Evolutionary conservation across 2,329 filamentous ascomycete genomes (phyloP), one percentile per base, ranked within the genome.

Genomic region (Didymosphaeria variabile): DNA sequence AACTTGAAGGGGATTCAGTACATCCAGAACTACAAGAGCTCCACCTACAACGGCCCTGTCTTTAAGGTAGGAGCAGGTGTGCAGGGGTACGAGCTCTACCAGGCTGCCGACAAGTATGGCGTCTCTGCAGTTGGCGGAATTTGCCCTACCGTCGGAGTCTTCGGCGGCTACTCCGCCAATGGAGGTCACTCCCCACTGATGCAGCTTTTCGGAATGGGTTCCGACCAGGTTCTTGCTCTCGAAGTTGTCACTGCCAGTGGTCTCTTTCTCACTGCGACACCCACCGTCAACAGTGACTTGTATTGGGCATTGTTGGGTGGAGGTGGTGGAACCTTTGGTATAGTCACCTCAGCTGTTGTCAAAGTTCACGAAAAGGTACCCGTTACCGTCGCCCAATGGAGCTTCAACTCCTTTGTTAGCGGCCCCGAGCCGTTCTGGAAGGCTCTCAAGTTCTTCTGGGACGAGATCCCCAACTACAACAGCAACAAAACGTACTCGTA

Each of bases 141-240:
- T 15, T 86, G 84, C 71, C 65, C 74, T 50, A 84, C 80, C 1
- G 84, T 88, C 10, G 86, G 86, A n/a, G 75, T 85, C 64, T 79
- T 59, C n/a, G 74, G 74, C 44, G 74, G 79, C 12, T 81, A 77
- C 64, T 68, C 73, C 23, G 67, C 71, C 1, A 85, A 83, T 2
- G 86, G 85, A 29, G 86, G 86, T 0, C 84, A 88, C 71, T 83
- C 80, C 13, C 84, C 85, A 2, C 67, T 88, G 36, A 82, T 82
- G 51, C 79, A 79, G 56, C 70, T 82, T 40, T 83, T 82, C 62
- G 75, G 75, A 31, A 61, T 76, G n/a, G 73, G 69, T 1, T 59
- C 72, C 9, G 74, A 81, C 54, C 77, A 76, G 44, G 71, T 81
- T 15, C 63, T 76, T 5, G 72, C 74, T 47, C 77, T 76, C 34